Evolutionary conservation across 2,329 filamentous ascomycete species (phyloP).

Genomic region (Exophiala spinifera): DNA sequence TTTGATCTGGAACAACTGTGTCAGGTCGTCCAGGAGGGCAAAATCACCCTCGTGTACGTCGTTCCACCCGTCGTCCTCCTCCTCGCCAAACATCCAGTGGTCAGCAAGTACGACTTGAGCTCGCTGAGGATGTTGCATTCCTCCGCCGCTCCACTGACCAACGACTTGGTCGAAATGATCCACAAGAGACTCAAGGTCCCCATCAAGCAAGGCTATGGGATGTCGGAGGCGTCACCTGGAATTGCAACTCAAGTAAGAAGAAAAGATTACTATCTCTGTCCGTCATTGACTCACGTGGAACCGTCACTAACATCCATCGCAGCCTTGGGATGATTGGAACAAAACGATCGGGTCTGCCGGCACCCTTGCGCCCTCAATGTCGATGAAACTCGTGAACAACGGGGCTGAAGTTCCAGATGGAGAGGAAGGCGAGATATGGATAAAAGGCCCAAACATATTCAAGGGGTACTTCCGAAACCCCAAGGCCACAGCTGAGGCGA

Average conservation of each 20-base stretch:
- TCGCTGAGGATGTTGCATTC: slow-evolving; percentile 78
- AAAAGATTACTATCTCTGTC: too few species aligned
- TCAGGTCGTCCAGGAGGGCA: slow-evolving; percentile 67
- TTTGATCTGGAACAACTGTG: slow-evolving; percentile 82
- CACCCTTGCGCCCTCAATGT: slow-evolving; percentile 64
- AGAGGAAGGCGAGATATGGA: slow-evolving; percentile 64
- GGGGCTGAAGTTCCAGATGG: slow-evolving; percentile 57
- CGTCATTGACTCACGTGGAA: neutral
- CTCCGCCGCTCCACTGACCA: slow-evolving; percentile 77
- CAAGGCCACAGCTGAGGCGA: slow-evolving; percentile 46
- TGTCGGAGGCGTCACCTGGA: slow-evolving; percentile 79
- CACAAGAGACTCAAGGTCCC: slow-evolving; percentile 70
- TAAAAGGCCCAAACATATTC: slow-evolving; percentile 60
- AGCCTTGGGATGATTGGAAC: slow-evolving; percentile 69
- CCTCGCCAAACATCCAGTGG: slow-evolving; percentile 72
- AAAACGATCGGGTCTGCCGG: slow-evolving; percentile 70
- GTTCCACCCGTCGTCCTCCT: slow-evolving; percentile 79
- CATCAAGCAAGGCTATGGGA: slow-evolving; percentile 83
- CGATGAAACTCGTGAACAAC: slow-evolving; percentile 58
- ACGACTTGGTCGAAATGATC: slow-evolving; percentile 72
- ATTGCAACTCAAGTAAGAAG: slow-evolving; percentile 7
- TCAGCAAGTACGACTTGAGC: slow-evolving; percentile 77
- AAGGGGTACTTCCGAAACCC: slow-evolving; percentile 53
- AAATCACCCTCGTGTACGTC: slow-evolving; percentile 73
- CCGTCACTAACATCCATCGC: slow-evolving; percentile 54